A percentile compares a stretch with the other conserved stretches of the same genome.
These are phyloP conservation scores for Podochytrium sp. DNA, from an alignment of 192 early-diverging fungal genomes.

Conservation along the genomic window DNA sequence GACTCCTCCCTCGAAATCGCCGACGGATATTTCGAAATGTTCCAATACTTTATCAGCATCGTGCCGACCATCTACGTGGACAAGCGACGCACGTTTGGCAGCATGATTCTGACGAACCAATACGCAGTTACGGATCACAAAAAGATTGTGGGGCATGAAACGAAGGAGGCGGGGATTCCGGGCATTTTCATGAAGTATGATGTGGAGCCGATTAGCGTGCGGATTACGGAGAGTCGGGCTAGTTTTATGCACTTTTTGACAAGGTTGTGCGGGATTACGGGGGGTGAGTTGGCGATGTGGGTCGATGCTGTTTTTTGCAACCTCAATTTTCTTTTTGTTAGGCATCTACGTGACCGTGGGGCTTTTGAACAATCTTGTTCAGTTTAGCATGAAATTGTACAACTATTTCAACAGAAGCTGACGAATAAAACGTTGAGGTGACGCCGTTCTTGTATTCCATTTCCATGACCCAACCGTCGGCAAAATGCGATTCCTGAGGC, in stretches of 20 bases:
- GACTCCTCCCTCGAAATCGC: slow-evolving; percentile 78
- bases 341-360: slow-evolving; percentile 38
- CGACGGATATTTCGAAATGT: slow-evolving; percentile 68
- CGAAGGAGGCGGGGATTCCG: slow-evolving; percentile 41
- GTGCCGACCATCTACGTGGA: slow-evolving; percentile 84
- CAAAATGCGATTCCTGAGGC: no score
- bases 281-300: slow-evolving; percentile 52
- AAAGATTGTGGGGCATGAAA: slow-evolving; percentile 32
- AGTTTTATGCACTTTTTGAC: slow-evolving; percentile 76
- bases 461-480: no score
- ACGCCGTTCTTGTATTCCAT: no score
- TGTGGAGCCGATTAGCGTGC: slow-evolving; percentile 86
- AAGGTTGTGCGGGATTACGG: slow-evolving; percentile 83
- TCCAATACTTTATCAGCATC: slow-evolving; percentile 88
- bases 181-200: slow-evolving; percentile 90
- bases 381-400: slow-evolving; percentile 13
- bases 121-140: slow-evolving; percentile 89
- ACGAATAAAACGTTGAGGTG: no score
- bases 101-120: slow-evolving; percentile 82
- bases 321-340: neutral
- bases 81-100: slow-evolving; percentile 46
- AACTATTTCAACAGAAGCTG: no score
- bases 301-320: neutral
- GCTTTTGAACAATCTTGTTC: slow-evolving; percentile 31
- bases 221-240: slow-evolving; percentile 67